Evolutionary conservation across 345 rosid genomes (phyloP), one percentile per base, ranked within the genome.

Genomic region (Boechera retrofracta): DNA sequence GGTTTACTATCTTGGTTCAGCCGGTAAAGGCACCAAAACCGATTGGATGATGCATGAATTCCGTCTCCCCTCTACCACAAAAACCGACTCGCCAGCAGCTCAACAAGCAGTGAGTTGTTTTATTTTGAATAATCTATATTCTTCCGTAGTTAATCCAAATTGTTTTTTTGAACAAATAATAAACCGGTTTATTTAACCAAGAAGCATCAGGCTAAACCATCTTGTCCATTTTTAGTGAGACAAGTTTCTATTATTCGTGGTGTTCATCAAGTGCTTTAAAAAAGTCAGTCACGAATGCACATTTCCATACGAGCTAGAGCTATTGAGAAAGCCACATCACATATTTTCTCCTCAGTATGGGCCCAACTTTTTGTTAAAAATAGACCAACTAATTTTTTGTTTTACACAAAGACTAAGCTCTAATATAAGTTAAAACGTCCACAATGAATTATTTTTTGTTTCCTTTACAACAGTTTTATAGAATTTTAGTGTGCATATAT

Each of bases 31-130:
- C 41, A 82, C 90, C 16, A 91, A 91, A 83, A 91, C 97, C n/a
- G 92, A 91, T 59, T 91, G 97, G 97, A 91, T 91, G 97, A 91
- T 91, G 97, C 94, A 91, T 10, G 97, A 91, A 71, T 91, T 88
- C 62, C 91, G 97, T 39, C 89, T 89, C 35, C 91, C 97, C 0
- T 78, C 85, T 0, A 67, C 57, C 49, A 52, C 60, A 0, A 80
- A 83, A 54, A 52, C 67, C 54, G 53, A 70, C 29, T 75, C 83
- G 11, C 89, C 68, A 28, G 83, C 42, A 28, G 83, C 42, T 54
- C 82, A 67, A 73, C 75, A 87, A 85, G 91, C 94, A n/a, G 97
- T 91, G 79, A 87, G 97, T 58, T 32, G 24, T 60, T 18, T 61
- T 10, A 0, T 32, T 35, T 59, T 58, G 3, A 16, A 44, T 21